Base-by-base conservation (phyloP, 75 land plant genomes). In the Isoetes taiwanensis region DNA sequence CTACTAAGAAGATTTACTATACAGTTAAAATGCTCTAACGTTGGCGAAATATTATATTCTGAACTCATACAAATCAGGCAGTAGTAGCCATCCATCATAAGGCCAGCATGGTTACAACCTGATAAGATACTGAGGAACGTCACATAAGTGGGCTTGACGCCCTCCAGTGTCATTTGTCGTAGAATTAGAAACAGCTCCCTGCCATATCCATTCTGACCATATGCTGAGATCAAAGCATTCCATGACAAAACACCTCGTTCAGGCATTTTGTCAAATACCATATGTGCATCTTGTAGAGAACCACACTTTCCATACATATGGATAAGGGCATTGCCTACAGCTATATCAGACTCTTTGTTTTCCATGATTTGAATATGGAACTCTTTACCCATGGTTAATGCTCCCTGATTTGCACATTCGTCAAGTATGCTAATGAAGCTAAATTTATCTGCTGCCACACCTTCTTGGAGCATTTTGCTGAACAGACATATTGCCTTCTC, bases 251-350 rank as follows among this genome's bases (percentile, higher is more conserved):
- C 54, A 41, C 70, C 66, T 32, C 58, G 57, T 30, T 65, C 62
- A 32, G 32, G 40, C 46, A 75, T 70, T 30, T 24, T 31, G 3
- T 70, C 73, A 70, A 75, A 70, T n/a, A 70, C 57, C 32, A n/a
- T 16, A 5, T 21, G 23, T 5, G 73, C 73, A 20, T 74, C 68
- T 28, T 53, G 64, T 33, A 61, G 23, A 16, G 41, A 25, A 23
- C 35, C 50, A 31, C 78, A 75, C 32, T 75, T 70, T 4, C 58
- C 73, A 57, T 70, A 80, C 83, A 80, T 80, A 53, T 76, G 74
- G 24, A 80, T 52, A 5, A 80, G 57, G 9, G 74, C 73, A 57
- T 72, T 76, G 41, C 69, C 60, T 2, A 80, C 67, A 6, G 73
- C 66, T 17, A 80, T 34, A 54, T 76, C 83, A 10, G 33, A 40